phyloP scores from a whole-genome alignment of 139 green algal genomes.

The Klebsormidium nitens region DNA sequence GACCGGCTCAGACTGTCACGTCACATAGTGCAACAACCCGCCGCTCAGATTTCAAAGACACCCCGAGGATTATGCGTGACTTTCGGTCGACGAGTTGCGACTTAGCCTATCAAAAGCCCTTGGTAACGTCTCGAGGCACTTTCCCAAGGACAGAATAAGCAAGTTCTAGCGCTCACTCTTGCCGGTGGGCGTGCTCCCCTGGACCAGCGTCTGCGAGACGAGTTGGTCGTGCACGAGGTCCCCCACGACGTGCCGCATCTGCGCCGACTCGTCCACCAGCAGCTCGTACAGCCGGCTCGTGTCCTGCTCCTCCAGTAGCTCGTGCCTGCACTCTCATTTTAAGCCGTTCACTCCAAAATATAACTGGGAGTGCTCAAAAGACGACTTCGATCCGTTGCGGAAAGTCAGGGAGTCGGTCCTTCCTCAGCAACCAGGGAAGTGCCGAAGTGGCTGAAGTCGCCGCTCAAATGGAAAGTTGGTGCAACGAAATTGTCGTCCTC shows the following conservation, averaged over 20 bases:
- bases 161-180: no score
- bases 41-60: no score
- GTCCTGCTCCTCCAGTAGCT: conserved; percentile 25
- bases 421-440: neutral
- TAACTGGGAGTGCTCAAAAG: neutral
- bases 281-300: conserved; percentile 16
- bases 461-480: neutral
- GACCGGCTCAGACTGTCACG: no score
- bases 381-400: neutral
- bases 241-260: conserved; percentile 11
- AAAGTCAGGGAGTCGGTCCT: neutral
- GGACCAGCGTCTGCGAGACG: no score
- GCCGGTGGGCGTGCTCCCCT: no score
- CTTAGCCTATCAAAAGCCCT: no score
- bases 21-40: no score
- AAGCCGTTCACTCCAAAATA: neutral
- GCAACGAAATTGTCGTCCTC: no score
- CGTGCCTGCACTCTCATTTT: conserved; percentile 4
- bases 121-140: no score
- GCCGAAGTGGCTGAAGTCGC: neutral
- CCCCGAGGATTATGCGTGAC: no score
- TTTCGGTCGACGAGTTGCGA: no score
- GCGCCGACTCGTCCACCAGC: conserved; percentile 26
- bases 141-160: no score
- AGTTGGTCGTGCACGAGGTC: conserved; percentile 16